A percentile compares a stretch with the other conserved stretches of the same genome.
Evolutionary conservation across 371 early-diverging fungal genomes (phyloP).

Genomic region (Rhizopus delemar): DNA sequence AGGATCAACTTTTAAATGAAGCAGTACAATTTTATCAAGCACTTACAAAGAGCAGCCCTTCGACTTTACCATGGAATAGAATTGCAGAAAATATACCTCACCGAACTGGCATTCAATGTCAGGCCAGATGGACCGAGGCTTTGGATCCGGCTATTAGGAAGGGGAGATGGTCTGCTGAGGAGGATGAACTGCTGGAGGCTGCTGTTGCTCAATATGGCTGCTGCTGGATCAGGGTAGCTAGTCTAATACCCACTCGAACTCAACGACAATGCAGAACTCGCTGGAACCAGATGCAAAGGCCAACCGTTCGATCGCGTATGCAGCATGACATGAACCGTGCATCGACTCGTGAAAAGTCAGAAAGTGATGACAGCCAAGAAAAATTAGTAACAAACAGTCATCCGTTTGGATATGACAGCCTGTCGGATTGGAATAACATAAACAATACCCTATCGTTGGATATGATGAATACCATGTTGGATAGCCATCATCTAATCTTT

Average conservation of each 20-base stretch:
- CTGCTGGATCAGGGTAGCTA: slow-evolving; percentile 63
- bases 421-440: background rate
- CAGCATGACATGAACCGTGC: background rate
- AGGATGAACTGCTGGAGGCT: slow-evolving; percentile 45
- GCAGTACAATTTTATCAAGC: slow-evolving; percentile 7
- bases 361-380: background rate
- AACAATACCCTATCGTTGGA: too few relatives aligned
- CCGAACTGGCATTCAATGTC: slow-evolving; percentile 59
- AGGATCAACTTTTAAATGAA: slow-evolving; percentile 10
- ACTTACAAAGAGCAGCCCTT: background rate
- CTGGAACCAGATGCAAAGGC: slow-evolving; percentile 33
- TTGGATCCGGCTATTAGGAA: slow-evolving; percentile 57
- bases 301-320: slow-evolving; percentile 4
- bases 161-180: slow-evolving; percentile 56
- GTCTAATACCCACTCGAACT: slow-evolving; percentile 54
- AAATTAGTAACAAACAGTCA: background rate
- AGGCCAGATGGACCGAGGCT: slow-evolving; percentile 64
- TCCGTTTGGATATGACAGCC: background rate
- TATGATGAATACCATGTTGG: background rate
- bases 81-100: slow-evolving; percentile 24
- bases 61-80: slow-evolving; percentile 24
- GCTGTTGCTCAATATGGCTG: slow-evolving; percentile 43
- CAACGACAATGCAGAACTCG: slow-evolving; percentile 66
- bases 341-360: background rate
- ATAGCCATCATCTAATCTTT: background rate